Conservation (phyloP, 352 stramenopile genomes). For the Phytopythium mirpurense region DNA sequence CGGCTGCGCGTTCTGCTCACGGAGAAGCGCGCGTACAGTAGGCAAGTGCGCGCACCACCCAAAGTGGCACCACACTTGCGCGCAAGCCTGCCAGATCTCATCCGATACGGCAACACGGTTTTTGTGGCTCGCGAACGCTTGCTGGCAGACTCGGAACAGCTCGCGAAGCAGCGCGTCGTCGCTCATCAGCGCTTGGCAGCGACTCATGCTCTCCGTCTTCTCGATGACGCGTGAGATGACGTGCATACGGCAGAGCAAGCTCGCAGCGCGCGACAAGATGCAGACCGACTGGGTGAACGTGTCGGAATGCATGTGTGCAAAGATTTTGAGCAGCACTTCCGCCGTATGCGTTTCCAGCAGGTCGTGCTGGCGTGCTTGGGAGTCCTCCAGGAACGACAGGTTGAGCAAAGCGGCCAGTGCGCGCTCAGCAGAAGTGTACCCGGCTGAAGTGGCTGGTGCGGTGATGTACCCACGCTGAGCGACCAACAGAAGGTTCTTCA, state of each 20-base stretch:
- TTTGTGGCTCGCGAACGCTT: conserved; percentile 15
- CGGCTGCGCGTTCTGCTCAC: conserved; percentile 21
- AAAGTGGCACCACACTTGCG: conserved; percentile 71
- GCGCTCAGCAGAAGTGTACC: conserved; percentile 25
- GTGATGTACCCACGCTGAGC: background rate
- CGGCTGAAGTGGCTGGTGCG: background rate
- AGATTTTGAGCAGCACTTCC: conserved; percentile 13
- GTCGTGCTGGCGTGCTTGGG: conserved; percentile 22
- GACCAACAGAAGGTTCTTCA: conserved; percentile 9
- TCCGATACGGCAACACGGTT: conserved; percentile 8
- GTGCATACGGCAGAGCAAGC: conserved; percentile 62
- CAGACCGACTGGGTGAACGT: conserved; percentile 20
- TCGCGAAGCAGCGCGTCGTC: conserved; percentile 15
- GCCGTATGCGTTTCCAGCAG: conserved; percentile 23
- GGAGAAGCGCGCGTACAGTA: conserved; percentile 30
- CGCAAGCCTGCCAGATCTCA: conserved; percentile 50
- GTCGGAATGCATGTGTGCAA: conserved; percentile 10
- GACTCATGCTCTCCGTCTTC: background rate
- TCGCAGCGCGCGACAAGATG: conserved; percentile 32
- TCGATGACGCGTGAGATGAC: conserved; percentile 7
- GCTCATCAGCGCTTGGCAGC: conserved; percentile 8
- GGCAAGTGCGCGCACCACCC: conserved; percentile 41
- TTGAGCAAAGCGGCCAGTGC: conserved; percentile 61
- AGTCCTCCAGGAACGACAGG: conserved; percentile 37
- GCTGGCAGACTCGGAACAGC: conserved; percentile 27